Base-by-base conservation (phyloP, 352 stramenopile species). In the Globisporangium abappressorium region DNA sequence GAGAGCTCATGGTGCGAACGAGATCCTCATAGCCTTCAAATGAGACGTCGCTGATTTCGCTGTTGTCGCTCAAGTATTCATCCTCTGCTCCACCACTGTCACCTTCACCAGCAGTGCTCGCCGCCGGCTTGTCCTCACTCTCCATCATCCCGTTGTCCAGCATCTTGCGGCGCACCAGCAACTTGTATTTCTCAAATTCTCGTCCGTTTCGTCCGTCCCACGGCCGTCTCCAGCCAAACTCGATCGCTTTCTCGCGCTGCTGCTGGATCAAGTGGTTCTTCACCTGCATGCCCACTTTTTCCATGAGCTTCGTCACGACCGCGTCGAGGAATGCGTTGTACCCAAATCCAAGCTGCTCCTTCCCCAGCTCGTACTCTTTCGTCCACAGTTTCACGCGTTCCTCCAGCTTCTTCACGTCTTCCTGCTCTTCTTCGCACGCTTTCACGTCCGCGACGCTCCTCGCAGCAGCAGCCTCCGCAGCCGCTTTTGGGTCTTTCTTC, bases 21-120 rank as follows among this genome's bases (percentile, higher is more conserved):
- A 90, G 72, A 55, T 90, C 81, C 2, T 82, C 71, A 51, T 90
- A 90, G 11, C 79, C 84, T 33, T 90, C 81, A 57, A 90, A 90
- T 1, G 72, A 86, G 2, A 92, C 79, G 12, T 93, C 85, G 49
- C 85, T 93, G 71, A 93, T 76, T 59, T 88, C 81, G 64, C 85
- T 93, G 69, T 92, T 93, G 70, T 90, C 74, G 46, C 72, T 72
- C 20, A 70, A 53, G 11, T 68, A 69, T 14, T 57, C 65, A 3
- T 70, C 65, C 2, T 74, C 68, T 0, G 56, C 64, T 0, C 66
- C 75, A 2, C 26, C 28, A 20, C 28, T 47, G 0, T 66, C 74
- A 6, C 59, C 62, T 24, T 43, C 57, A 15, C 20, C 46, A 34
- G 9, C 28, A 63, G 18, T 36, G 9, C 12, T 41, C 14, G 22